Evolutionary conservation across 1,139 yeast species (phyloP).

Genomic region (Taiozyma sp.): DNA sequence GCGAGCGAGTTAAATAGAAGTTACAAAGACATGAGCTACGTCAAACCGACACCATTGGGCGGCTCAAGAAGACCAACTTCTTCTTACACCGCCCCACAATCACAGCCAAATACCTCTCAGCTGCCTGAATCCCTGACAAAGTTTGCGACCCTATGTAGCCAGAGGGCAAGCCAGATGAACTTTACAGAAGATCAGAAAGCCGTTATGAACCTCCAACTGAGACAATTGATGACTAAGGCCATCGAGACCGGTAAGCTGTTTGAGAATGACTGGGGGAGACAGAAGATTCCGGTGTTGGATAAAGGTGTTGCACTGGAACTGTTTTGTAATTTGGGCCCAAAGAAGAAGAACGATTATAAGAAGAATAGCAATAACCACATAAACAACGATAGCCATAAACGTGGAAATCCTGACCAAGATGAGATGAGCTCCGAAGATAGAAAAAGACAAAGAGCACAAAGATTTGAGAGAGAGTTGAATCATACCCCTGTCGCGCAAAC

Average conservation of each 20-base stretch:
- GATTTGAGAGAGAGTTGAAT: slow-evolving; percentile 44
- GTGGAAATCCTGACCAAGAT: slow-evolving; percentile 3
- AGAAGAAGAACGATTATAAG: slow-evolving; percentile 8
- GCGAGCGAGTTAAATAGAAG: neutral
- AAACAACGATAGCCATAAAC: neutral
- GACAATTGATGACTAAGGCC: slow-evolving; percentile 45
- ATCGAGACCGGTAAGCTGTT: slow-evolving; percentile 40
- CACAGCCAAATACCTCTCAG: neutral
- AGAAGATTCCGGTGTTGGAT: slow-evolving; percentile 48
- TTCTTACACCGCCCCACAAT: neutral
- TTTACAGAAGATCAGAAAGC: slow-evolving; percentile 27
- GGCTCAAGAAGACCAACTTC: slow-evolving; percentile 1
- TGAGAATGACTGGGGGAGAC: slow-evolving; percentile 57
- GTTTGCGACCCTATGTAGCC: slow-evolving; percentile 44
- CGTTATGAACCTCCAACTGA: slow-evolving; percentile 42
- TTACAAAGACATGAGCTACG: slow-evolving; percentile 11
- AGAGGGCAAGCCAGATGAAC: slow-evolving; percentile 29
- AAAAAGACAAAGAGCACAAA: slow-evolving; percentile 42
- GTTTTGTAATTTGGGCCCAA: slow-evolving; percentile 17
- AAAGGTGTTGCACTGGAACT: slow-evolving; percentile 12
- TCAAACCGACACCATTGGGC: slow-evolving; percentile 12
- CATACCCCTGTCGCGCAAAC: slow-evolving; percentile 13
- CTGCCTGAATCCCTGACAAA: slow-evolving; percentile 28
- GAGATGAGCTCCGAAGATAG: slow-evolving; percentile 32
- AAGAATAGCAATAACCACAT: slow-evolving; percentile 8